Conservation (phyloP, 441 rosid genomes). For the Pelargonium australe region DNA sequence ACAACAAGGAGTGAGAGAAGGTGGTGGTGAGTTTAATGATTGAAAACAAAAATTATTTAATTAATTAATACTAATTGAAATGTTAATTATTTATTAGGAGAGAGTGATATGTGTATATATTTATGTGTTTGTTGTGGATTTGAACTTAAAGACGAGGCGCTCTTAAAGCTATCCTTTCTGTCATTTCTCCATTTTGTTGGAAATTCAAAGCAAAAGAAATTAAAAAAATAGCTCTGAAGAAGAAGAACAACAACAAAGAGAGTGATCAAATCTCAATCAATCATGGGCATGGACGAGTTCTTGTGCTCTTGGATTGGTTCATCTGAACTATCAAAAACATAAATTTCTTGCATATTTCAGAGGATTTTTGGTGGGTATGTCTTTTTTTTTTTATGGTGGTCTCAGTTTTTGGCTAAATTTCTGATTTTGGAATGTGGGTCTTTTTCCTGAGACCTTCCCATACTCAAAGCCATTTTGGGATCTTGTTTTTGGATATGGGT, state of each 20-base stretch:
- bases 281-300: slow-evolving; percentile 23
- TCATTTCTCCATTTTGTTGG: slow-evolving; percentile 26
- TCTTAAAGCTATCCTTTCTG: slow-evolving; percentile 46
- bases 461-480: neutral
- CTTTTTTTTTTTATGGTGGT: neutral
- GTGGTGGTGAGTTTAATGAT: neutral
- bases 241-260: neutral
- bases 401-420: neutral
- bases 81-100: neutral
- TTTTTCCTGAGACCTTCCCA: neutral
- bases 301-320: slow-evolving; percentile 23
- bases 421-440: neutral
- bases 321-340: slow-evolving; percentile 10
- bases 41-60: neutral
- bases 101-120: slow-evolving; percentile 12
- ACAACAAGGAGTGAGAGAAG: too few relatives aligned
- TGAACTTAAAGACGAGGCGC: slow-evolving; percentile 47
- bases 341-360: neutral
- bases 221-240: slow-evolving; percentile 6
- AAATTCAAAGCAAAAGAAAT: slow-evolving; percentile 14
- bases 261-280: slow-evolving; percentile 15
- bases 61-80: neutral
- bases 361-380: slow-evolving; percentile 27
- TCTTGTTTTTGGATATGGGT: neutral
- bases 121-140: slow-evolving; percentile 22